These are phyloP conservation scores for Hypoxylon perforatum DNA, from an alignment of 495 filamentous ascomycete genomes.

Conservation along the genomic window DNA sequence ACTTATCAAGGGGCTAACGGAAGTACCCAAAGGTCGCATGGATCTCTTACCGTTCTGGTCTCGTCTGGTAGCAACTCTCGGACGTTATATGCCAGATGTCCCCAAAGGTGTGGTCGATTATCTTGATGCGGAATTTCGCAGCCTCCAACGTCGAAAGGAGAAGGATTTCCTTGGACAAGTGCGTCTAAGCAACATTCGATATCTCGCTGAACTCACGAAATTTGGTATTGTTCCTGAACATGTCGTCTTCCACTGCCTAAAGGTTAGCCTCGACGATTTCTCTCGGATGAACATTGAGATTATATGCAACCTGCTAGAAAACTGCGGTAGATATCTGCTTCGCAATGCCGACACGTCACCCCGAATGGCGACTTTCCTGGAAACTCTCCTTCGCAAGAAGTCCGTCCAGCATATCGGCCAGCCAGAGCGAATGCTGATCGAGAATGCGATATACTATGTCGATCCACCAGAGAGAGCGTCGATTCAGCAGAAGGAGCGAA, in stretches of 20 bases:
- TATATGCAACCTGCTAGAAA: constrained; percentile 95
- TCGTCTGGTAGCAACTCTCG: constrained; percentile 91
- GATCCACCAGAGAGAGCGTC: constrained; percentile 93
- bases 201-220: constrained; percentile 96
- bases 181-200: constrained; percentile 92
- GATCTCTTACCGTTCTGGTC: constrained; percentile 94
- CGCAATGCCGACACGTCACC: constrained; percentile 94
- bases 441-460: constrained; percentile 98
- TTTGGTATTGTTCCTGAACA: constrained; percentile 98
- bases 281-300: constrained; percentile 99
- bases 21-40: constrained; percentile 90
- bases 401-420: constrained; percentile 92
- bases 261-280: constrained; percentile 97
- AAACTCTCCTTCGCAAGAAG: constrained; percentile 96
- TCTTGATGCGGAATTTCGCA: constrained; percentile 96
- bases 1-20: constrained; percentile 90
- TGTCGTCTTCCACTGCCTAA: constrained; percentile 98
- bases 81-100: constrained; percentile 92
- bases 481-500: constrained; percentile 95
- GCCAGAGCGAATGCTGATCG: constrained; percentile 96
- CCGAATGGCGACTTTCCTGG: constrained; percentile 91
- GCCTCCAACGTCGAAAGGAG: constrained; percentile 95
- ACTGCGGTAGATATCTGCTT: constrained; percentile 93
- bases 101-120: constrained; percentile 92
- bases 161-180: constrained; percentile 98